phyloP scores from a whole-genome alignment of 768 basidiomycete species.

The Russula virescens region DNA sequence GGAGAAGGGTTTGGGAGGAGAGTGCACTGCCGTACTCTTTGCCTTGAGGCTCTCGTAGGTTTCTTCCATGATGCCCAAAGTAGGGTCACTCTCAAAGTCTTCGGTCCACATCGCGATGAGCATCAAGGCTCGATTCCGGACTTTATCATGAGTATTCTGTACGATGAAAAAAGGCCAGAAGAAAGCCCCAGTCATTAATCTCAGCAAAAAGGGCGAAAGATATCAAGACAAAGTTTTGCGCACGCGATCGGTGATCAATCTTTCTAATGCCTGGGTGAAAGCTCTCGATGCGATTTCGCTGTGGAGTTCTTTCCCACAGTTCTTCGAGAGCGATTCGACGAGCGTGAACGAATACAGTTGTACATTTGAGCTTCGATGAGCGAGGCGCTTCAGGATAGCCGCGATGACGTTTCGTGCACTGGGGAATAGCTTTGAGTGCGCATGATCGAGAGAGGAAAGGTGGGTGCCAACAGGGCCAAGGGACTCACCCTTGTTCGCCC shows the following conservation, averaged over 20 bases:
- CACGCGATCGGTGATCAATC: slow-evolving; percentile 84
- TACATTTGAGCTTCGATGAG: slow-evolving; percentile 94
- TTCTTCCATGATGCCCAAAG: slow-evolving; percentile 87
- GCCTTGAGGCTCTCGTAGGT: slow-evolving; percentile 74
- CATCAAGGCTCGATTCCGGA: slow-evolving; percentile 65
- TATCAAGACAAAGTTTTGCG: slow-evolving; percentile 6
- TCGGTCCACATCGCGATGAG: slow-evolving; percentile 79
- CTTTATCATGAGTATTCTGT: slow-evolving; percentile 88
- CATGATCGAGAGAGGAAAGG: slow-evolving; percentile 2
- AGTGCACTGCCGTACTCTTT: slow-evolving; percentile 53
- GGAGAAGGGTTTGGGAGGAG: not conserved
- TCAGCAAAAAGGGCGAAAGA: not conserved
- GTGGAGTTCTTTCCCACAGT: slow-evolving; percentile 75
- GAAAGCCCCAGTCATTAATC: not conserved
- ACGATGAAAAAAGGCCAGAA: not conserved
- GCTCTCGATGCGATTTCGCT: slow-evolving; percentile 84
- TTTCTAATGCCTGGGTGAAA: slow-evolving; percentile 86
- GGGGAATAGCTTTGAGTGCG: slow-evolving; percentile 20
- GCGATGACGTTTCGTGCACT: slow-evolving; percentile 86
- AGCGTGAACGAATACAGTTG: slow-evolving; percentile 90
- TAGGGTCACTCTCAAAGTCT: slow-evolving; percentile 74
- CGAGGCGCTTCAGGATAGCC: slow-evolving; percentile 81
- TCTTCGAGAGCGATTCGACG: slow-evolving; percentile 86
- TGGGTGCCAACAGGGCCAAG: too few relatives aligned
- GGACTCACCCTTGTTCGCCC: slow-evolving; percentile 72